Evolutionary conservation across 177 flowering plant genomes (phyloP), one percentile per base, ranked within the genome.

Genomic region (Vitis hybrid): DNA sequence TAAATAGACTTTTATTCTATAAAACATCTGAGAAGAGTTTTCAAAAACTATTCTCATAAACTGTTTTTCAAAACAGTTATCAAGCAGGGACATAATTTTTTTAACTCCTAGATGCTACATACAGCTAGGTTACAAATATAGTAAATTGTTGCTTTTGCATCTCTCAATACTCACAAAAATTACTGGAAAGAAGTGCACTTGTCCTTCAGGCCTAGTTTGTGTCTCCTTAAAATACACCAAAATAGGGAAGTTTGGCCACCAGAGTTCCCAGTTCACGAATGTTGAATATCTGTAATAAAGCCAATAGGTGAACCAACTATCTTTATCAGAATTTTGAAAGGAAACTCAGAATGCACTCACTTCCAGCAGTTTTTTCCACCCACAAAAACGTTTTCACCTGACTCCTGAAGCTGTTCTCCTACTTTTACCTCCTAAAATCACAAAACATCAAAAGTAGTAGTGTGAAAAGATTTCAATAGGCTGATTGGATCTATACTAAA

Each of bases 361-460:
- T 94, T 94, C 98, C 98, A 94, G 5, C 95, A 91, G 70, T 94
- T 92, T 78, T 92, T 85, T 6, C 98, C 97, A 62, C 98, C 97
- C 40, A 94, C 98, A 72, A 94, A 94, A 18, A 78, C 97, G 78
- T 94, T 94, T 83, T 92, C 94, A 65, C 97, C 97, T 1, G 98
- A 89, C 3, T 92, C 97, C 60, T 85, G 62, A 66, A 91, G 95
- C 74, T 89, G 68, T 2, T 91, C 89, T 68, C 97, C 98, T 55
- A 94, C 78, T 84, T 88, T 91, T 18, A 92, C 98, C 74, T 92
- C 98, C 98, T 94, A 79, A 60, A 70, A 70, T 15, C 75, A 79
- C 63, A 59, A 66, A 18, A 62, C 48, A 66, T 49, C n/a, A 21
- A 11, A 30, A 30, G 32, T 30, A 4, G 32, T 30, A 30, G 32